Evolutionary conservation across 106 monocot species (phyloP), one percentile per base, ranked within the genome.

Genomic region (Vanilla planifolia): DNA sequence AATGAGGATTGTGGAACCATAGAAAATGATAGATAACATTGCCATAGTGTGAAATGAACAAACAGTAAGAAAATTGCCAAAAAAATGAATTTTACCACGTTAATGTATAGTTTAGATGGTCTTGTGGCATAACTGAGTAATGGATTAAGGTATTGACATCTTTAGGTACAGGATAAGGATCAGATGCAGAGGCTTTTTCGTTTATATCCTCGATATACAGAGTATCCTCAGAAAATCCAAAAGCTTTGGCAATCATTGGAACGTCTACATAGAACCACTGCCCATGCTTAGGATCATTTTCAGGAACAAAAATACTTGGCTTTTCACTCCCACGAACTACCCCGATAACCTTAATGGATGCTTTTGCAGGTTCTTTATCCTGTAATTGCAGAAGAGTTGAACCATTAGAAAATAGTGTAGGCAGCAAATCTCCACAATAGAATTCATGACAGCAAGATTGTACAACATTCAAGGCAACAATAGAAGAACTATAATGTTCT

Each of bases 261-360:
- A 91, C 81, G 71, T 90, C 86, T 72, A 96, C 71, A 74, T 79
- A 98, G 73, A 88, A 92, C 91, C 96, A 98, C 42, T 91, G 91
- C 26, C 79, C 79, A 57, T 20, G 67, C 7, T 45, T 64, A 3
- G 88, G 91, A 79, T 89, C 71, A 66, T 98, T 91, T 42, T 73
- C 84, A 21, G 88, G 96, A 53, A 91, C 91, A 67, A 91, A 96
- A 36, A 96, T 87, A 56, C 84, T 87, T 10, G 95, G 90, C 21
- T 87, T 91, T 68, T 87, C 95, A 75, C 90, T 91, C 64, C 79
- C 83, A 63, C 95, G 80, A 62, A 90, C 64, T 16, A 96, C 87
- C 43, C 95, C 95, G 50, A 77, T 45, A 56, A 96, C 81, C 66
- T 67, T 76, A 23, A 83, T 47, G 14, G 81, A 68, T 48, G 53